Conservation (phyloP, 2,329 filamentous ascomycete genomes). For the Aspergillus pseudotamarii region DNA sequence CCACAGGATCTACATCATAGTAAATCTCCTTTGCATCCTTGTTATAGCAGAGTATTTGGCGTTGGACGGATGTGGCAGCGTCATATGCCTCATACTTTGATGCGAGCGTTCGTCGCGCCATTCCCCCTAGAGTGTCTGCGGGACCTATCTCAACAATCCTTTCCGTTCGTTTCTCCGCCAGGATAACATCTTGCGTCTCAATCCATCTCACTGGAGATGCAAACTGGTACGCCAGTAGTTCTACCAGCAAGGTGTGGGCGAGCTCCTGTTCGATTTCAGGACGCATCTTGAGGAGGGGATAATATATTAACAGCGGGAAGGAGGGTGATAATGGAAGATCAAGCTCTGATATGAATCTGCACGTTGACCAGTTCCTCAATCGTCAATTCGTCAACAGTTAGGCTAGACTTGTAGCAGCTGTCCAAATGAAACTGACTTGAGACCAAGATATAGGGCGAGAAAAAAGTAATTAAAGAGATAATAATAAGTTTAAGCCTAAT, state of each 20-base stretch:
- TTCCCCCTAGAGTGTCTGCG: constrained; percentile 92
- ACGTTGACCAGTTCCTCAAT: not conserved
- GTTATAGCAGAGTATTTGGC: constrained; percentile 98
- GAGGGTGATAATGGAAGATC: not conserved
- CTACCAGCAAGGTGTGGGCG: constrained; percentile 94
- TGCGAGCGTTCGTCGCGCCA: constrained; percentile 93
- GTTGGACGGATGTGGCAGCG: constrained; percentile 91
- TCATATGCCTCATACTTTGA: constrained; percentile 99
- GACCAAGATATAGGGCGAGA: not conserved
- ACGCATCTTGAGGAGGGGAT: constrained; percentile 68
- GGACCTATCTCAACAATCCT: constrained; percentile 97
- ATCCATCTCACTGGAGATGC: constrained; percentile 99
- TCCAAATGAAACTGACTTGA: not conserved
- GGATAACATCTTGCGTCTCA: constrained; percentile 99
- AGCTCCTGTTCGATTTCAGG: constrained; percentile 99
- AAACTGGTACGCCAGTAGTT: constrained; percentile 99
- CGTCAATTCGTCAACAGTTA: not conserved
- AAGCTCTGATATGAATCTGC: not conserved
- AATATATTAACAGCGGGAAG: constrained; percentile 13
- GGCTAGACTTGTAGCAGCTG: not conserved
- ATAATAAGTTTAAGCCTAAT: constrained; percentile 4
- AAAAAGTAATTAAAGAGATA: constrained; percentile 5
- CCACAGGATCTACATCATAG: constrained; percentile 94
- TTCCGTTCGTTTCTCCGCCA: constrained; percentile 93
- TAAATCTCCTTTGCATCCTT: constrained; percentile 99